Evolutionary conservation across 73 alveolate species (phyloP).

Genomic region (Paramecium sexaurelia): DNA sequence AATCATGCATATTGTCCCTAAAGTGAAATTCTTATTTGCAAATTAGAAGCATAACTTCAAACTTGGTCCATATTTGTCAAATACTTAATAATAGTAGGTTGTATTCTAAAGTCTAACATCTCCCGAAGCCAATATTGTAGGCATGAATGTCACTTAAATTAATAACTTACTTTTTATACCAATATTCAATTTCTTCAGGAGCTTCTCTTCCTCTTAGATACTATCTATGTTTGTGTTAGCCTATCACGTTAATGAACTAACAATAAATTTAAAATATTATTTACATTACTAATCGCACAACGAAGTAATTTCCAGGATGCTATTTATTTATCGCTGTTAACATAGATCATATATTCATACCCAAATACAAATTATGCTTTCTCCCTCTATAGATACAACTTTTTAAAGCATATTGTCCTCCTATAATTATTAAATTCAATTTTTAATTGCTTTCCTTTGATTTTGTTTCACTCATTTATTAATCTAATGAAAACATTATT

Average conservation of each 20-base stretch:
- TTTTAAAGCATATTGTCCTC: not conserved
- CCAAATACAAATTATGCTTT: constrained; percentile 5
- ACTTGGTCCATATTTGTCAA: constrained; percentile 39
- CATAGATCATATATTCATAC: not conserved
- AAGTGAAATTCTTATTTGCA: not conserved
- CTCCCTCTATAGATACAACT: not conserved
- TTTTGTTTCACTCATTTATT: constrained; percentile 56
- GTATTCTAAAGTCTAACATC: not conserved
- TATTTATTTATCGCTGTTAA: not conserved
- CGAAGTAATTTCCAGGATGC: not conserved
- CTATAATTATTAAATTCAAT: not conserved
- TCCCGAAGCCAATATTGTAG: constrained; percentile 1
- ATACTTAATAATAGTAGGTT: constrained; percentile 17
- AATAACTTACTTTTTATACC: not conserved
- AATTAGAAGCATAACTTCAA: constrained; percentile 24
- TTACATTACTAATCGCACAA: constrained; percentile 25
- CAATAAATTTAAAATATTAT: not conserved
- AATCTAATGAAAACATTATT: not conserved
- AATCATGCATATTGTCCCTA: not conserved
- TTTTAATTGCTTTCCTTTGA: constrained; percentile 12
- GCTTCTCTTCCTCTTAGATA: constrained; percentile 12
- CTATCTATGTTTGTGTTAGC: constrained; percentile 18
- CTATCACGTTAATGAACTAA: constrained; percentile 35
- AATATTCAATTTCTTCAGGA: not conserved
- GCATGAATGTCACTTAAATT: not conserved